Base-by-base conservation (phyloP, 1,139 yeast species). In the Pichia sp. region DNA sequence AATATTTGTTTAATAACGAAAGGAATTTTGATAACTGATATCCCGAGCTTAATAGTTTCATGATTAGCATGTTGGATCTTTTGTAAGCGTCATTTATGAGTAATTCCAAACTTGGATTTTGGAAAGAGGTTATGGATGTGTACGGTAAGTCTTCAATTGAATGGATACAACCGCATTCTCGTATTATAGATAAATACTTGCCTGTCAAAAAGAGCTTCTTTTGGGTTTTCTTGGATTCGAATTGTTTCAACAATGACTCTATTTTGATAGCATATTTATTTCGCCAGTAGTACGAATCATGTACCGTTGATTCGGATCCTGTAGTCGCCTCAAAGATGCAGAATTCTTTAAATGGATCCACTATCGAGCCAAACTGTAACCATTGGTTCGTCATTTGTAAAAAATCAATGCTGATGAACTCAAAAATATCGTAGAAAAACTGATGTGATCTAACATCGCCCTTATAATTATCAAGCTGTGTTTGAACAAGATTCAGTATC, bases 301-400 rank as follows among this genome's bases (percentile, higher is more conserved):
- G 44, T 6, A 40, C 39, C 3, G 33, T 10, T 26, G 27, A n/a
- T 9, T 42, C 31, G 2, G 27, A n/a, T 23, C 38, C 40, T 9
- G 34, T 33, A 9, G 26, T 33, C 2, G 52, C 33, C 39, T 56
- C 55, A n/a, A 79, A 73, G 10, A 92, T 77, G 59, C 90, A 65
- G 59, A 94, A 94, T 61, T 94, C 99, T 40, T 81, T 80, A 56
- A 78, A 79, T 0, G 87, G 88, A 56, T 94, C 98, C 50, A 76
- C 73, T 8, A 92, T 71, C 4, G 71, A 69, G 0, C 99, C 99
- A 45, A 73, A 69, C 11, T 74, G 72, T 27, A 92, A 68, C 98
- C 98, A 94, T 31, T 68, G 62, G 52, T 84, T 81, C 26, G 94
- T 68, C 79, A 85, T 84, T 2, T 55, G 55, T 28, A 87, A 69